Evolutionary conservation across 164 flowering plant genomes (phyloP).

Genomic region (Annona squamosa): DNA sequence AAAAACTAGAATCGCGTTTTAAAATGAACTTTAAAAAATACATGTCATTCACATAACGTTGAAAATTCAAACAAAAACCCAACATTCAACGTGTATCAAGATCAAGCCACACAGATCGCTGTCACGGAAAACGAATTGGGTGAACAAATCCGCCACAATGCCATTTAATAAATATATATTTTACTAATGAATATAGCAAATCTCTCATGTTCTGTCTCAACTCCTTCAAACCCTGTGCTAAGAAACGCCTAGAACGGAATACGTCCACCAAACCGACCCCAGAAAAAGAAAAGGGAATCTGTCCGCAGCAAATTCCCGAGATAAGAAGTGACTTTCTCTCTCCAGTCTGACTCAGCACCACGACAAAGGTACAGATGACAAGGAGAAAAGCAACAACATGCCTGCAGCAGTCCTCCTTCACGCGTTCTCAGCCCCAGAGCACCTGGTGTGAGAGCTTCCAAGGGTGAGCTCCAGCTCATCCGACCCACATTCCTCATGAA

Average conservation of each 20-base stretch:
- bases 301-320: background rate
- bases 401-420: background rate
- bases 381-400: conserved; percentile 1
- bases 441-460: conserved; percentile 70
- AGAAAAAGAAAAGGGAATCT: background rate
- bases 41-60: no score
- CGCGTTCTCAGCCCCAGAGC: conserved; percentile 3
- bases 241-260: background rate
- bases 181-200: background rate
- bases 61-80: no score
- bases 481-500: conserved; percentile 81
- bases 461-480: conserved; percentile 96
- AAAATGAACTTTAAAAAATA: no score
- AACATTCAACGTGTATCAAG: no score
- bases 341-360: background rate
- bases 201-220: background rate
- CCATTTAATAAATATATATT: no score
- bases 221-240: background rate
- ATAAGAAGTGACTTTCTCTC: background rate
- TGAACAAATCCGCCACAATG: background rate
- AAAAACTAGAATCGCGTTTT: no score
- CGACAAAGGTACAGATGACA: background rate
- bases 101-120: no score
- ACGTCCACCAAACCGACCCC: background rate
- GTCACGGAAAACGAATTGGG: background rate